Conservation (phyloP, 352 stramenopile species). For the Phytophthora crassamura region DNA sequence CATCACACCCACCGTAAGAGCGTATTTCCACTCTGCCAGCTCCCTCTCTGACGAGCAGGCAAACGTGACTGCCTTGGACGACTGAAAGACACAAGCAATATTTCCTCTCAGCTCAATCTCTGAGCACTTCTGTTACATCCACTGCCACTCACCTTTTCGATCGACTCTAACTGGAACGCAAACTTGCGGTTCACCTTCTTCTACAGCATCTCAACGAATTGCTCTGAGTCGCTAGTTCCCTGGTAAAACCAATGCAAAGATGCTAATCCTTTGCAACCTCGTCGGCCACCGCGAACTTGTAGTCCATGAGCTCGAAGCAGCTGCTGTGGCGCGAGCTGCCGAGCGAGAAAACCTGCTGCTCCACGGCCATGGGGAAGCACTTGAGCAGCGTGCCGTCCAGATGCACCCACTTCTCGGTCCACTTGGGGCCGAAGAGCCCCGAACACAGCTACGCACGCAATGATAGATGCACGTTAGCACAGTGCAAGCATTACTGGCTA, state of each 20-base stretch:
- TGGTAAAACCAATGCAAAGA: too few species aligned
- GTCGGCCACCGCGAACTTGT: constrained; percentile 49
- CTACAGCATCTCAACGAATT: constrained; percentile 28
- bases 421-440: constrained; percentile 72
- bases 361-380: constrained; percentile 75
- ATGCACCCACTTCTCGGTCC: constrained; percentile 85
- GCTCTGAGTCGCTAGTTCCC: too few species aligned
- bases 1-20: constrained; percentile 52
- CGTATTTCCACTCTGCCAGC: constrained; percentile 61
- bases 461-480: background rate
- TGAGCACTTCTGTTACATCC: background rate
- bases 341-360: constrained; percentile 65
- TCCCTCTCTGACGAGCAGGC: constrained; percentile 65
- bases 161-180: constrained; percentile 63
- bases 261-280: constrained; percentile 36
- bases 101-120: background rate
- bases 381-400: constrained; percentile 75
- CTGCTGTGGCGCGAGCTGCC: constrained; percentile 56
- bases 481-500: background rate
- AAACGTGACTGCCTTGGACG: constrained; percentile 61
- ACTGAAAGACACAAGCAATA: constrained; percentile 23
- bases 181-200: constrained; percentile 71
- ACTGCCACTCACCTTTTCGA: constrained; percentile 45
- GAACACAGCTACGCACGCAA: constrained; percentile 45
- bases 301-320: constrained; percentile 54